Base-by-base conservation (phyloP, 2,329 filamentous ascomycete species). In the Xylaria sp. region DNA sequence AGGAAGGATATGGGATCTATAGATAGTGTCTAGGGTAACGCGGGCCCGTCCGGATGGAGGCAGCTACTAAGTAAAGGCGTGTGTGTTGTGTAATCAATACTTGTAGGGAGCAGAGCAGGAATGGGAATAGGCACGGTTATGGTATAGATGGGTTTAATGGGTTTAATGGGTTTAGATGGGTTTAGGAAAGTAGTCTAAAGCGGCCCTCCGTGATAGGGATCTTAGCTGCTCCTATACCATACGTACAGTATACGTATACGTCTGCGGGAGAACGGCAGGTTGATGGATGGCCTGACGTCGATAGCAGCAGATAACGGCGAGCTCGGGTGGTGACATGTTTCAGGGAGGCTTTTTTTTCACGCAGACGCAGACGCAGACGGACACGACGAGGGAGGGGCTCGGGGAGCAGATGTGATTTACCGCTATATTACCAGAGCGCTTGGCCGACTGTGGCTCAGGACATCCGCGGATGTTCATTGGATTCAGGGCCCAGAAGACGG, bases 391-490 rank as follows among this genome's bases (percentile, higher is more conserved):
- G 44, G 44, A 43, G 61, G 53, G 58, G 53, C 31, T 51, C 43
- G 43, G 48, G 48, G 37, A 49, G 40, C 40, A 35, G 43, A 52
- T 58, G 46, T 55, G n/a, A 46, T 58, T 60, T 65, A 62, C 62
- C 62, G 59, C 62, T 60, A 51, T 41, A 55, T 46, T 53, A 54
- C 40, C 25, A 54, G 44, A 21, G 46, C 25, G 53, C 62, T 62
- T 64, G 54, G 62, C 58, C 49, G 60, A 47, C 51, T 54, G 48
- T 35, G 51, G 54, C 37, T 58, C 53, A 60, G 52, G 47, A 48
- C 67, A 59, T 67, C 54, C 63, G 63, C 63, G 58, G 57, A 59
- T 25, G 51, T n/a, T 37, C 37, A 60, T 63, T 60, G 60, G 53
- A 54, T 65, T 65, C 46, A 37, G 46, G 57, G 59, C 46, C 52